Evolutionary conservation across 257 asterid species (phyloP), one percentile per base, ranked within the genome.

Genomic region (Haberlea rhodopensis): DNA sequence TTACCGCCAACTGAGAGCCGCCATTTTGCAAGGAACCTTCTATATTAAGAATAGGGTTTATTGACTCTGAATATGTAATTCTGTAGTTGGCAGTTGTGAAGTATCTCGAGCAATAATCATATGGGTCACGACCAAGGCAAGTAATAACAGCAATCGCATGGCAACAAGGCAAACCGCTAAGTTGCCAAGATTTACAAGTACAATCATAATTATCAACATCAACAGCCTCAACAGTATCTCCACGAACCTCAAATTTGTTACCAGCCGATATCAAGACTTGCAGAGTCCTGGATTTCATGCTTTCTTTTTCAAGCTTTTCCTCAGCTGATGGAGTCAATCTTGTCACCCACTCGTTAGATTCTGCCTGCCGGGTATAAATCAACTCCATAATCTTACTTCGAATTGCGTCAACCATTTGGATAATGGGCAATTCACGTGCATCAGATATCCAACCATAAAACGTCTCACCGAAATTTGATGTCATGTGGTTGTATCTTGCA

Each of bases 381-480:
- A 91, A 70, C 24, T 88, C 96, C 78, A 75, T 80, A 26, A 91
- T 86, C 80, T 84, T 87, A 26, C 67, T 81, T 18, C 97, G 79
- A 40, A 92, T 77, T 5, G 88, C 80, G 56, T 87, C 99, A 27
- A 89, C 97, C 96, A 92, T 82, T 71, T 89, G 99, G 10, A 91
- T 92, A 57, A 89, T 92, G 58, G 99, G 99, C 80, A 92, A 65
- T 69, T 92, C 99, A 32, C 87, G 88, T 7, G 87, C 96, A 68
- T 87, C 99, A 0, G 96, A 79, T 29, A 79, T 88, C 96, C 99
- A 92, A 52, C 80, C 82, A 74, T 89, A 87, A 48, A 92, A 90
- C 8, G 78, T 71, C 79, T 92, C 94, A 3, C 99, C 97, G 5
- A 87, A 89, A 60, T 89, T 87, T 28, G 96, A 84, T 5, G 78